Evolutionary conservation across 495 filamentous ascomycete species (phyloP).

Genomic region (Astrothelium subdiscretum): DNA sequence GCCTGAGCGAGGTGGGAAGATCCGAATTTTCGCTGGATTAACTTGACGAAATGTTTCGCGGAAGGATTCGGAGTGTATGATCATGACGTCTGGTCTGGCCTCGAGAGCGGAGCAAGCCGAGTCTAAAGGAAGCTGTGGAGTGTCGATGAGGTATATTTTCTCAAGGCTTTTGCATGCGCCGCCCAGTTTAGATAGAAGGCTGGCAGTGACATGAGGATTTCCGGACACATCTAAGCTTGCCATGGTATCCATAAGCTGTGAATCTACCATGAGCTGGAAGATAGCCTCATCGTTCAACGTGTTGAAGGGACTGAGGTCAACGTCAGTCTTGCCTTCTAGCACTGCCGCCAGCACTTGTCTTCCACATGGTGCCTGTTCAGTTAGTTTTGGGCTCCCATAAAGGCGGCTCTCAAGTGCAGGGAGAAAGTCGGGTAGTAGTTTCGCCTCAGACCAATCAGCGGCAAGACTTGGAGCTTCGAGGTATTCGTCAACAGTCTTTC

Average conservation of each 20-base stretch:
- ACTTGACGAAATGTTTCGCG: not conserved
- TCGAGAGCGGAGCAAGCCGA: not conserved
- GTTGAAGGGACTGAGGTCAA: not conserved
- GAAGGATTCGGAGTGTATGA: not conserved
- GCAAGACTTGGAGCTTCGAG: not conserved
- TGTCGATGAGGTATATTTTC: not conserved
- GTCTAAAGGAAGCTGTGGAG: not conserved
- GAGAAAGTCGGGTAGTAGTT: not conserved
- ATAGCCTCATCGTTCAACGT: not conserved
- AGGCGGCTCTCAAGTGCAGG: not conserved
- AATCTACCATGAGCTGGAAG: not conserved
- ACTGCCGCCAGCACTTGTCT: not conserved
- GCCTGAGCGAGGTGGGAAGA: not conserved
- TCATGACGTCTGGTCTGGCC: not conserved
- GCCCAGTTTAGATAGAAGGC: not conserved
- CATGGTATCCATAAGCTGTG: not conserved
- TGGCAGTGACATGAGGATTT: not conserved
- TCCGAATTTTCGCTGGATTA: not conserved
- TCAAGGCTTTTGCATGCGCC: not conserved
- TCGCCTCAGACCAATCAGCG: not conserved
- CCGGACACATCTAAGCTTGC: not conserved
- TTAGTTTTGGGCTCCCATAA: not conserved
- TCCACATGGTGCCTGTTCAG: not conserved
- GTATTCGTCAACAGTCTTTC: not conserved
- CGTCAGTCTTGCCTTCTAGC: not conserved